Evolutionary conservation across 1,284 basidiomycete genomes (phyloP), one percentile per base, ranked within the genome.

Genomic region (Rhodotorula sp.): DNA sequence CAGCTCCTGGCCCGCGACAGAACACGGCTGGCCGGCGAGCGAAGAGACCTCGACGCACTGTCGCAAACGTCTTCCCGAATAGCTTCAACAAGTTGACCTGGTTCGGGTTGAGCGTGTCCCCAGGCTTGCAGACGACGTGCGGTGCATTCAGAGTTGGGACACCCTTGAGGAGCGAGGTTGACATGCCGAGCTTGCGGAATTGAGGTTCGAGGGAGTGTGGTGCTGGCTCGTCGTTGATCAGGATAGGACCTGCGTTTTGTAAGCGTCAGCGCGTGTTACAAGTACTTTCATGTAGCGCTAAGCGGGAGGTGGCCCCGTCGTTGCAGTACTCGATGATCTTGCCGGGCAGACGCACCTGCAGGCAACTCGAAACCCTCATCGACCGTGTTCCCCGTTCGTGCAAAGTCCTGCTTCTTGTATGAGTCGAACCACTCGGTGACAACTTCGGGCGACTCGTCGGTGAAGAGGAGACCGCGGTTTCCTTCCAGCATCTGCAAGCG

Each of bases 131-230:
- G 58, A 99, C 83, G 59, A 86, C 85, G 79, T 95, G 94, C n/a
- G 90, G 84, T 65, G 83, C 84, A 37, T 74, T 73, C 64, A 99
- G 83, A 7, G 89, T 91, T 4, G 96, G 95, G 2, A 97, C 90
- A 67, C 95, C 96, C 74, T 86, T 87, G 72, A 89, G 86, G 83
- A 99, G 86, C 31, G 67, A 75, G 26, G 95, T 98, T 56, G 88
- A 85, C 63, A 99, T 83, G 18, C 96, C 96, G 40, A 98, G 86
- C 79, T 90, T 89, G 66, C 95, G 87, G 64, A 99, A 84, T 79
- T 98, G 94, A 28, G 95, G 93, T 77, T 99, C 95, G 82, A 98
- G 91, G 76, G 92, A 93, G 81, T 97, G 94, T 37, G 95, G 92
- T 80, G 98, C 94, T 1, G 93, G 89, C 24, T 72, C 71, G 68